Evolutionary conservation across 2,329 filamentous ascomycete species (phyloP), one percentile per base, ranked within the genome.

Genomic region (Ophiostoma sp.): DNA sequence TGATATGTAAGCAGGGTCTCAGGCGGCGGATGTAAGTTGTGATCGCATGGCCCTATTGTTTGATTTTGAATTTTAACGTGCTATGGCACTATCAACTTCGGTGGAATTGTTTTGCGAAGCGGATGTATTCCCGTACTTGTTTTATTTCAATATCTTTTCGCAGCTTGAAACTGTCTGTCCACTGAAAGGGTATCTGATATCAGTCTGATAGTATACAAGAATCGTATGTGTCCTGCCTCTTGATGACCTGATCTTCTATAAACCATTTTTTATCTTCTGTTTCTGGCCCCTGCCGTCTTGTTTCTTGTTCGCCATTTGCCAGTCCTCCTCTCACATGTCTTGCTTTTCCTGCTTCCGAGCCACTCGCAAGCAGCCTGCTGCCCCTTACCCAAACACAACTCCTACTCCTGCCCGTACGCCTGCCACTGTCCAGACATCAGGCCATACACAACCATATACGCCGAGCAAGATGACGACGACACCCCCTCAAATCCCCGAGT

Each of bases 191-290:
- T 57, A 57, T 57, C 52, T 57, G n/a, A 57, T 27, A 39, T 27
- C n/a, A n/a, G 64, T 35, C 39, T 67, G 35, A 23, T 44, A 67
- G 35, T 67, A 36, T 67, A 67, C 64, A 67, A 67, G 64, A 67
- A 67, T 67, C 64, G 64, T 67, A 67, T 27, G 64, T 44, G 64
- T 67, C 64, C 64, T 41, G 64, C 64, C n/a, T 67, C 23, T 67
- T 36, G 62, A 27, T 67, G 39, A 67, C 36, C 36, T 36, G 36
- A 67, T 39, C n/a, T 44, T 67, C 70, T 87, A 64, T 84, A 76
- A 91, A 0, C 73, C 89, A 5, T 36, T 54, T n/a, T 23, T n/a
- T 36, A 7, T 23, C 31, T 15, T 23, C n/a, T 20, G 39, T 67
- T 27, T 17, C 4, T 48, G 23, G n/a, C 27, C 52, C 10, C n/a